These are phyloP conservation scores for Coniochaeta sp. DNA, from an alignment of 2,329 filamentous ascomycete genomes.

Conservation along the genomic window DNA sequence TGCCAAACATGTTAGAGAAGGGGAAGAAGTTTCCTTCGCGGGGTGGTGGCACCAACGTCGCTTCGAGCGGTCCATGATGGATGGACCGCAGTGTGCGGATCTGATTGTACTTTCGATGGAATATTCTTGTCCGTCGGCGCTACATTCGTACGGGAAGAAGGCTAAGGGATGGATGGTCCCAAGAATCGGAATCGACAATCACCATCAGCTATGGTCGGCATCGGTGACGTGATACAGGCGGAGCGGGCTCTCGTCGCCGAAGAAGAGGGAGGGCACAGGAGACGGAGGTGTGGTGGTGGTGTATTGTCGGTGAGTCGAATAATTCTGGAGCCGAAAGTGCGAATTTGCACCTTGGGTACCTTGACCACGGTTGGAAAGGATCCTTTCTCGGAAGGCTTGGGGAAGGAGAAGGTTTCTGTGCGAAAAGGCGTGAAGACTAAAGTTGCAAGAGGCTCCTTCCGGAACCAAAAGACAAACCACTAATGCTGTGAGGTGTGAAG, in stretches of 20 bases:
- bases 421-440: background rate
- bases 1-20: slow-evolving; percentile 14
- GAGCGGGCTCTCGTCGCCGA: slow-evolving; percentile 8
- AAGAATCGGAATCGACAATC: slow-evolving; percentile 32
- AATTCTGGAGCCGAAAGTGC: background rate
- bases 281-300: background rate
- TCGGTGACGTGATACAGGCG: slow-evolving; percentile 21
- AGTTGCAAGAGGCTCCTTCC: background rate
- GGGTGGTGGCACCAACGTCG: slow-evolving; percentile 41
- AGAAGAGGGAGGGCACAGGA: background rate
- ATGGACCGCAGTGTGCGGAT: slow-evolving; percentile 23
- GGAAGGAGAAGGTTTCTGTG: background rate
- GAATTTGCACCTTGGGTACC: too few species aligned
- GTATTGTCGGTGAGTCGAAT: background rate
- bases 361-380: background rate
- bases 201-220: slow-evolving; percentile 35
- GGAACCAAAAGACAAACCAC: background rate
- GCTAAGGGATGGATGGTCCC: slow-evolving; percentile 33
- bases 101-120: slow-evolving; percentile 18
- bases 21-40: background rate
- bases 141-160: slow-evolving; percentile 36
- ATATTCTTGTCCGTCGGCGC: slow-evolving; percentile 20
- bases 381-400: background rate
- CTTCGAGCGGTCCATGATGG: slow-evolving; percentile 56
- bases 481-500: background rate